These are phyloP conservation scores for Pythium rishiriense DNA, from an alignment of 352 stramenopile genomes.

Conservation along the genomic window DNA sequence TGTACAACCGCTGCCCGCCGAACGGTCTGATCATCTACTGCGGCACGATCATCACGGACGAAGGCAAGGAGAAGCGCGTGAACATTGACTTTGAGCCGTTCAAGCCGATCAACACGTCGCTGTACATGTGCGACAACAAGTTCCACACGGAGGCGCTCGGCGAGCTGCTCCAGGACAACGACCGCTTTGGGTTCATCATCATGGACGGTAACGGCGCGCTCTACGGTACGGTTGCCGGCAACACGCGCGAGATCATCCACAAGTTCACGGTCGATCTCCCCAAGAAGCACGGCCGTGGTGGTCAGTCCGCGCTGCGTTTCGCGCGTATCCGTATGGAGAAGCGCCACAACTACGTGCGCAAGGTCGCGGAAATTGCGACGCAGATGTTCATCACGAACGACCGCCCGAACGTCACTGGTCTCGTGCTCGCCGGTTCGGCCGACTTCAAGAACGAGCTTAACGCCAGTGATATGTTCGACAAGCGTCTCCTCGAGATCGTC, in stretches of 20 bases:
- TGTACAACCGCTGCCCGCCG: constrained; percentile 96
- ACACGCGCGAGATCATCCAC: constrained; percentile 92
- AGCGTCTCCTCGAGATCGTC: constrained; percentile 93
- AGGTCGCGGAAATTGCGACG: constrained; percentile 97
- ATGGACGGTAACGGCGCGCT: constrained; percentile 99
- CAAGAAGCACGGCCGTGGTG: constrained; percentile 99
- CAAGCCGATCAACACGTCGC: constrained; percentile 99
- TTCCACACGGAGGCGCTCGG: constrained; percentile 99
- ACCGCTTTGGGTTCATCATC: constrained; percentile 99
- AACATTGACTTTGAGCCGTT: constrained; percentile 99
- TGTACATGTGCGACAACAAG: constrained; percentile 99
- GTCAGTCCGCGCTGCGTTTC: constrained; percentile 99
- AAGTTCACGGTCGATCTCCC: constrained; percentile 98
- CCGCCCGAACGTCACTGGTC: constrained; percentile 95
- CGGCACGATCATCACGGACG: constrained; percentile 98
- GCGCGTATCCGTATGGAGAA: constrained; percentile 99
- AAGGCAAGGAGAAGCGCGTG: constrained; percentile 99
- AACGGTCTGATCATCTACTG: constrained; percentile 99
- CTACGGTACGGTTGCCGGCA: constrained; percentile 97
- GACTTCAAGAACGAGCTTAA: constrained; percentile 99
- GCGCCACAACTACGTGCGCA: constrained; percentile 99
- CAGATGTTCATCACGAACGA: constrained; percentile 99
- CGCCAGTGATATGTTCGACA: constrained; percentile 97
- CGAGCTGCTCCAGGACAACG: constrained; percentile 98
- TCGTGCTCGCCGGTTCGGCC: constrained; percentile 98